Evolutionary conservation across 768 basidiomycete species (phyloP).

Genomic region (Pholiota molesta): DNA sequence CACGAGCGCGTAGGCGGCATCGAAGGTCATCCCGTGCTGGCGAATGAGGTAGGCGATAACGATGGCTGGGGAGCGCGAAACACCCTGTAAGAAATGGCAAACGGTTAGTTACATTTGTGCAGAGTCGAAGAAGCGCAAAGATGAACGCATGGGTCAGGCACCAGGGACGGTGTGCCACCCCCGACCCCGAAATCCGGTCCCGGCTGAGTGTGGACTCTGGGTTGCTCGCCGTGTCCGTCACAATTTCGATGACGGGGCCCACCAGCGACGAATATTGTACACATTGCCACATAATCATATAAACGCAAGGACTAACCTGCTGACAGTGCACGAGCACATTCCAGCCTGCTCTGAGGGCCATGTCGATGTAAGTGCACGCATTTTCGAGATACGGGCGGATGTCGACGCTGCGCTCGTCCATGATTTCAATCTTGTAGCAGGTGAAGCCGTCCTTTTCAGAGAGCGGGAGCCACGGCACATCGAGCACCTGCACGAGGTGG

Average conservation of each 20-base stretch:
- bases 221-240: neutral
- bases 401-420: conserved; percentile 63
- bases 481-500: conserved; percentile 68
- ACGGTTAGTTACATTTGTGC: neutral
- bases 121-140: neutral
- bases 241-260: neutral
- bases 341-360: conserved; percentile 56
- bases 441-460: conserved; percentile 49
- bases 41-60: conserved; percentile 84
- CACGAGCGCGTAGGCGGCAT: conserved; percentile 61
- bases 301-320: conserved; percentile 52
- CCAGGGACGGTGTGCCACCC: neutral
- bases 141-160: neutral
- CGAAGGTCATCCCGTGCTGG: conserved; percentile 72
- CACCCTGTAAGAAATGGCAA: conserved; percentile 47
- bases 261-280: neutral
- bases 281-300: neutral
- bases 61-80: conserved; percentile 77
- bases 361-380: conserved; percentile 69
- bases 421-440: conserved; percentile 69
- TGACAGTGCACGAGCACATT: conserved; percentile 83
- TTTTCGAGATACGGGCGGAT: conserved; percentile 69
- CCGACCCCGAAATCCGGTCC: conserved; percentile 17
- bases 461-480: conserved; percentile 63
- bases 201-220: neutral